These are phyloP conservation scores for Salix exigua DNA, from an alignment of 345 rosid species.

Conservation along the genomic window DNA sequence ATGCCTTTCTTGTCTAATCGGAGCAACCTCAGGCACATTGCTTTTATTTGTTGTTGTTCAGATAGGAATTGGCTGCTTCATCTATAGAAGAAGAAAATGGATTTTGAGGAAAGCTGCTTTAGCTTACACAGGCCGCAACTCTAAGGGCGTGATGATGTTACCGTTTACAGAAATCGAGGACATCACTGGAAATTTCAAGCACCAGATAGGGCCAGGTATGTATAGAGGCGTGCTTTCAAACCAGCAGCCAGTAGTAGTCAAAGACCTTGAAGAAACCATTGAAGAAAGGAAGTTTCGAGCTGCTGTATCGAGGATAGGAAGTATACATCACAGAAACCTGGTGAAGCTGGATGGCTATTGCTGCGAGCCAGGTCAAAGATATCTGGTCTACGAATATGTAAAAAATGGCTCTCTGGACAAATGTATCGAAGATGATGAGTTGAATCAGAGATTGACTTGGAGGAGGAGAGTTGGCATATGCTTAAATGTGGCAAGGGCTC, in stretches of 20 bases:
- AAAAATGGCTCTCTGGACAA: conserved; percentile 53
- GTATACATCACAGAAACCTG: conserved; percentile 74
- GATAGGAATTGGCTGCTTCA: conserved; percentile 41
- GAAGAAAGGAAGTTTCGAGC: conserved; percentile 66
- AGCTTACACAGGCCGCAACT: conserved; percentile 31
- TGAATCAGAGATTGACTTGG: conserved; percentile 60
- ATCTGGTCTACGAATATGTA: conserved; percentile 63
- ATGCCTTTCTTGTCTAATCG: conserved; percentile 56
- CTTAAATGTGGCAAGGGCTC: conserved; percentile 58
- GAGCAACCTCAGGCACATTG: conserved; percentile 51
- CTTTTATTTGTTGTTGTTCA: conserved; percentile 48
- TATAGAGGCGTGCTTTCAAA: conserved; percentile 58
- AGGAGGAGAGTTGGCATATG: conserved; percentile 56
- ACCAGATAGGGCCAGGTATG: conserved; percentile 49
- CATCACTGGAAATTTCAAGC: conserved; percentile 49
- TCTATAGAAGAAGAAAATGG: conserved; percentile 44
- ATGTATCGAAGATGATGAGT: conserved; percentile 47
- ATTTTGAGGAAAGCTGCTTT: conserved; percentile 42
- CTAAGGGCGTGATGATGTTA: conserved; percentile 54
- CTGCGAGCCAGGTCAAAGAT: conserved; percentile 51
- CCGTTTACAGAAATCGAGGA: conserved; percentile 59
- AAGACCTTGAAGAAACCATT: conserved; percentile 44
- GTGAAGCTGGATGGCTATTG: conserved; percentile 73
- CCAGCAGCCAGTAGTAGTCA: conserved; percentile 50
- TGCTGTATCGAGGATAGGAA: conserved; percentile 59